phyloP scores from a whole-genome alignment of 768 basidiomycete species.

The Tephrocybe sp. region DNA sequence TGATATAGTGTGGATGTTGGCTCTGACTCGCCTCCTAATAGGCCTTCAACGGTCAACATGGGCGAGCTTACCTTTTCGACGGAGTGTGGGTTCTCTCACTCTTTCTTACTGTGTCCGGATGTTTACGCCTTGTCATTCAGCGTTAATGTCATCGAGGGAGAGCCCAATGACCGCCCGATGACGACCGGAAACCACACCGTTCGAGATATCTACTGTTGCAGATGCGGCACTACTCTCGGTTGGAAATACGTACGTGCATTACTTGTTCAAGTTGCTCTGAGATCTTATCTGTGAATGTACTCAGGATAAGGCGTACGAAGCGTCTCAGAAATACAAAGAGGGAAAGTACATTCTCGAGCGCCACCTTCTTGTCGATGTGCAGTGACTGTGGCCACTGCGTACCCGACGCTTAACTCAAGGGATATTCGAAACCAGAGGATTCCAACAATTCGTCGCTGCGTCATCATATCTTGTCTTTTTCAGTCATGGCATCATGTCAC shows the following conservation, averaged over 20 bases:
- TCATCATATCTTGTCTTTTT: constrained; percentile 17
- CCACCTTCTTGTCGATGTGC: constrained; percentile 82
- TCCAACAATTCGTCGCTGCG: too few species aligned
- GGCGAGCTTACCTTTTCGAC: constrained; percentile 91
- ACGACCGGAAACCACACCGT: constrained; percentile 96
- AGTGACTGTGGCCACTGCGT: too few species aligned
- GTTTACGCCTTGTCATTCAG: constrained; percentile 36
- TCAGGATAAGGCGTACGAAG: constrained; percentile 92
- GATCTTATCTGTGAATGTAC: constrained; percentile 11
- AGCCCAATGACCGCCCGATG: constrained; percentile 91
- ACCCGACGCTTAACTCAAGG: too few species aligned
- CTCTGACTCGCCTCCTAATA: constrained; percentile 32
- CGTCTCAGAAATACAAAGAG: constrained; percentile 95
- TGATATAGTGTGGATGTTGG: constrained; percentile 10
- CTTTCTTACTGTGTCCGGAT: background rate
- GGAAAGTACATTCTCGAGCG: constrained; percentile 97
- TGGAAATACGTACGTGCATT: constrained; percentile 93
- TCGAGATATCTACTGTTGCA: constrained; percentile 91
- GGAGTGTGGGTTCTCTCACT: constrained; percentile 65
- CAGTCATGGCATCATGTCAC: constrained; percentile 14
- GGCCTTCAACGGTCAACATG: constrained; percentile 98
- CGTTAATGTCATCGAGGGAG: constrained; percentile 89
- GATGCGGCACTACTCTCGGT: constrained; percentile 82
- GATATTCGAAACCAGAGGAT: too few species aligned
- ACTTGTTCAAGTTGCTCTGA: background rate